Conservation (phyloP, 306 rosid species). For the Ammopiptanthus mongolicus region DNA sequence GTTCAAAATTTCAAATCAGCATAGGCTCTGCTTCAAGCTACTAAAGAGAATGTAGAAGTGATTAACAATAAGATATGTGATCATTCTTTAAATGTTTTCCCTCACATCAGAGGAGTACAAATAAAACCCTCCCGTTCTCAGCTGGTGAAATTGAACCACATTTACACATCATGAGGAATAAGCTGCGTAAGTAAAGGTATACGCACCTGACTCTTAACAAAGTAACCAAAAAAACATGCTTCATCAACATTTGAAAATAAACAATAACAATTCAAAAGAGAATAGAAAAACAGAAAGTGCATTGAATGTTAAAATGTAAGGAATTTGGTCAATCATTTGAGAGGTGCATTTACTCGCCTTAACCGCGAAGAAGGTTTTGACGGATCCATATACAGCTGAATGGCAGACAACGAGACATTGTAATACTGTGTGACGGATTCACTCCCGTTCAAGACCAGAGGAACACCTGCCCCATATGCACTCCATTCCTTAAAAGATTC, state of each 20-base stretch:
- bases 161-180: not conserved
- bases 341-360: conserved; percentile 41
- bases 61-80: not conserved
- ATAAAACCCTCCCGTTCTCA: not conserved
- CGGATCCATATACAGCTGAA: conserved; percentile 78
- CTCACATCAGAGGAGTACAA: not conserved
- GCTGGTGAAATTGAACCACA: not conserved
- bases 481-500: conserved; percentile 89
- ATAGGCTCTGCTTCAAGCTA: conserved; percentile 2
- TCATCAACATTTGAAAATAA: not conserved
- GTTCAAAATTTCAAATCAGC: not conserved
- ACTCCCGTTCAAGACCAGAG: conserved; percentile 66
- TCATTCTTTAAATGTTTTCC: not conserved
- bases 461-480: conserved; percentile 84
- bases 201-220: not conserved
- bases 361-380: conserved; percentile 49
- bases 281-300: not conserved
- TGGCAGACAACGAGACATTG: conserved; percentile 81
- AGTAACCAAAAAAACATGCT: not conserved
- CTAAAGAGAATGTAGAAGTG: not conserved
- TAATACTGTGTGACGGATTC: conserved; percentile 85
- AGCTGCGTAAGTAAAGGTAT: not conserved
- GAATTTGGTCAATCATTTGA: not conserved
- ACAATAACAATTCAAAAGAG: not conserved
- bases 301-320: not conserved